Conservation (phyloP, 345 rosid species). For the Dovyalis caffra region DNA sequence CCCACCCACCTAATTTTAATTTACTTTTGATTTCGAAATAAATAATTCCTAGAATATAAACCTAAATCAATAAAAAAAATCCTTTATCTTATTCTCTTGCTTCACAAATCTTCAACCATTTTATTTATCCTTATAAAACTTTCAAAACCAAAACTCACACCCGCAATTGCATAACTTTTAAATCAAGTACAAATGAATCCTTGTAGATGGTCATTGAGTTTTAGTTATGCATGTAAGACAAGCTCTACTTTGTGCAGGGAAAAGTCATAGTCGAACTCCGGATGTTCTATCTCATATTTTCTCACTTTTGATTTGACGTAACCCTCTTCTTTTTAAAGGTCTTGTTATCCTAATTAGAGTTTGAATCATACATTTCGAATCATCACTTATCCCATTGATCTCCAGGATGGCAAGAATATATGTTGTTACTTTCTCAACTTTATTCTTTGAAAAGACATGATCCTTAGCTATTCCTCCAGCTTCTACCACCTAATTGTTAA, state of each 20-base stretch:
- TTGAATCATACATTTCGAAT: slow-evolving; percentile 68
- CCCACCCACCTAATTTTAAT: too few species aligned
- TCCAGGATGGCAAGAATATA: slow-evolving; percentile 86
- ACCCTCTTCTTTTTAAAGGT: slow-evolving; percentile 34
- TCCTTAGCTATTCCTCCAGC: slow-evolving; percentile 78
- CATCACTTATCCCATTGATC: slow-evolving; percentile 61
- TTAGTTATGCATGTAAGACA: too few species aligned
- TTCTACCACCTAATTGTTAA: slow-evolving; percentile 56
- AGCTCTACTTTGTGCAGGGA: slow-evolving; percentile 42
- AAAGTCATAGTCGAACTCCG: slow-evolving; percentile 43
- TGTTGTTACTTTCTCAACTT: slow-evolving; percentile 87
- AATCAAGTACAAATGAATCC: too few species aligned
- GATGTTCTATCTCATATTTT: slow-evolving; percentile 36
- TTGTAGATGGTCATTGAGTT: too few species aligned
- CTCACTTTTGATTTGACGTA: slow-evolving; percentile 37
- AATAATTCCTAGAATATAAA: too few species aligned
- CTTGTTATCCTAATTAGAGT: slow-evolving; percentile 62
- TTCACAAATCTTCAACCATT: too few species aligned
- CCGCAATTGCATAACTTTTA: too few species aligned
- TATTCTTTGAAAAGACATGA: slow-evolving; percentile 75
- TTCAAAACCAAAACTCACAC: too few species aligned
- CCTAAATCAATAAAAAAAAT: too few species aligned
- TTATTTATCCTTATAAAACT: too few species aligned
- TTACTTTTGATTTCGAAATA: too few species aligned
- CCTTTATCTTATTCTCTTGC: too few species aligned